Evolutionary conservation across 1,284 basidiomycete species (phyloP).

Genomic region (Vanrija pseudolonga): DNA sequence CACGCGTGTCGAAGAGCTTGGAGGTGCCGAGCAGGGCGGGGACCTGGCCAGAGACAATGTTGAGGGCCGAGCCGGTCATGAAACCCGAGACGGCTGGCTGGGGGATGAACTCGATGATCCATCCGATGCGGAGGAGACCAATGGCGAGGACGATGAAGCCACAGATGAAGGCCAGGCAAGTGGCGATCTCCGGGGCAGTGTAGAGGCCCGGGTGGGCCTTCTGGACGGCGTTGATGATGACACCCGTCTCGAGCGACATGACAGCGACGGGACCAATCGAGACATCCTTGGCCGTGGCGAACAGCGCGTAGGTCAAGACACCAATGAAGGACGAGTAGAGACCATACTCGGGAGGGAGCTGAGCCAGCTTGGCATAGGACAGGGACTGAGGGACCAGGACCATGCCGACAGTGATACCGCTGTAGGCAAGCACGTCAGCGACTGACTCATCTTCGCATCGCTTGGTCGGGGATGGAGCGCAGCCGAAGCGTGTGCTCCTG

Average conservation of each 20-base stretch:
- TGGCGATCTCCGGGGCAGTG: slow-evolving; percentile 71
- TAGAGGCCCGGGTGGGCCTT: slow-evolving; percentile 52
- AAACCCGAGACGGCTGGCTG: slow-evolving; percentile 81
- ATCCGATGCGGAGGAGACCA: slow-evolving; percentile 86
- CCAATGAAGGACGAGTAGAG: slow-evolving; percentile 94
- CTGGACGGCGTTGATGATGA: slow-evolving; percentile 69
- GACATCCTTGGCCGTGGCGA: slow-evolving; percentile 88
- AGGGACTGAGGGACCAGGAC: slow-evolving; percentile 78
- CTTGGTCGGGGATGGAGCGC: too few species aligned
- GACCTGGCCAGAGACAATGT: slow-evolving; percentile 77
- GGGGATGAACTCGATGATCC: slow-evolving; percentile 89
- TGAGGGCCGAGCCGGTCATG: slow-evolving; percentile 78
- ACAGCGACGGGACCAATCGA: slow-evolving; percentile 96
- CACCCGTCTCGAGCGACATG: slow-evolving; percentile 83
- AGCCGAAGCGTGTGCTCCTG: too few species aligned
- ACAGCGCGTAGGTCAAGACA: slow-evolving; percentile 47
- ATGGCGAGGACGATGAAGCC: slow-evolving; percentile 92
- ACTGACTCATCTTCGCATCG: too few species aligned
- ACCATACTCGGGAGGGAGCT: slow-evolving; percentile 80
- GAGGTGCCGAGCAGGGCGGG: slow-evolving; percentile 79
- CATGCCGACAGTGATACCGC: slow-evolving; percentile 79
- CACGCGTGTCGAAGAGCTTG: slow-evolving; percentile 71
- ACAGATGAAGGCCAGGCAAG: slow-evolving; percentile 77
- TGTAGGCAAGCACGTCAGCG: slow-evolving; percentile 14
- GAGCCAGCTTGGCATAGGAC: slow-evolving; percentile 70